These are phyloP conservation scores for Austropuccinia psidii DNA, from an alignment of 1,284 basidiomycete genomes.

Conservation along the genomic window DNA sequence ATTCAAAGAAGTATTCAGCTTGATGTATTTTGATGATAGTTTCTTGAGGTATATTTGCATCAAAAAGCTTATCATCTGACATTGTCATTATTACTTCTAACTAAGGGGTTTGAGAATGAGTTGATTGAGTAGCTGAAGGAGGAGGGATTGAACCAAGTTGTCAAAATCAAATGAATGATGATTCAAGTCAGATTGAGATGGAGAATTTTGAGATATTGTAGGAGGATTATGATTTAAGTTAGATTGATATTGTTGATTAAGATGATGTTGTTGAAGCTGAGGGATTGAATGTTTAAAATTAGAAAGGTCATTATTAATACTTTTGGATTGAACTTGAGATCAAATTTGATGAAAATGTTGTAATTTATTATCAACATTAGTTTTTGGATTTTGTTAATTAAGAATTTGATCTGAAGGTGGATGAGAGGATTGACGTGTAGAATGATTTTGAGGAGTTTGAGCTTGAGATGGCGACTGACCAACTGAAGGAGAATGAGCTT, in stretches of 20 bases:
- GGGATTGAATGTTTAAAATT: too few species aligned
- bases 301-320: not conserved
- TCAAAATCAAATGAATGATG: too few species aligned
- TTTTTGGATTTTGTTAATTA: not conserved
- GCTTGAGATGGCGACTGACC: slow-evolving; percentile 7
- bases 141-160: too few species aligned
- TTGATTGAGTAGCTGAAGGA: not conserved
- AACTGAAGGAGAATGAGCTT: not conserved
- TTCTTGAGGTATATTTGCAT: not conserved
- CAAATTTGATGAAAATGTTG: not conserved
- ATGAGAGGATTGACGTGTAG: not conserved
- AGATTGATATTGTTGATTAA: slow-evolving; percentile 1
- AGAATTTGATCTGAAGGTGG: not conserved
- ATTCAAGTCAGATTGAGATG: not conserved
- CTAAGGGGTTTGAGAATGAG: not conserved
- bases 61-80: slow-evolving; percentile 32
- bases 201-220: too few species aligned
- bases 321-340: slow-evolving; percentile 7
- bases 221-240: not conserved
- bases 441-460: not conserved
- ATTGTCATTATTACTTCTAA: slow-evolving; percentile 20
- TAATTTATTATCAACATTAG: not conserved
- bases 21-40: slow-evolving; percentile 10
- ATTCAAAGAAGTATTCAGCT: too few species aligned
- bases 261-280: too few species aligned